Base-by-base conservation (phyloP, 1,139 yeast species). In the Lodderomyces orthopsilosis region DNA sequence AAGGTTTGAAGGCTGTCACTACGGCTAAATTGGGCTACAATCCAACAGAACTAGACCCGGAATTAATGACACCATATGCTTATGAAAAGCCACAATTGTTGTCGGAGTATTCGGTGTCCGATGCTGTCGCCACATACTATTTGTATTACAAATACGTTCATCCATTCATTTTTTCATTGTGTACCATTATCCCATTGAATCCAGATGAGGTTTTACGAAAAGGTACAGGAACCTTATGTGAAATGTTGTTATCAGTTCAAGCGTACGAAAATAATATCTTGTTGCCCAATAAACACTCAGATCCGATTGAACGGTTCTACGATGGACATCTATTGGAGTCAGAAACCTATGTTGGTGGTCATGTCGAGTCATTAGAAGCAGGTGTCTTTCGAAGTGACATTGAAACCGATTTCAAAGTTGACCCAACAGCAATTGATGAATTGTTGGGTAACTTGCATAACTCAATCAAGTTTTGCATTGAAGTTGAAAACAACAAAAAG, bases 331-430 rank as follows among this genome's bases (percentile, higher is more conserved):
- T 94, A 43, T 63, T 94, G 32, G 98, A 91, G 57, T 85, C 96
- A 1, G 99, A 94, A 64, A 94, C 99, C 0, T 94, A 94, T 60
- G 98, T 94, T 17, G 99, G 99, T 50, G 99, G 99, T 2, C 98
- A 94, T 56, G 99, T 94, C 33, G 98, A 94, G 64, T 87, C 97
- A 2, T 67, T 94, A 45, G 98, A 94, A 62, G 97, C 98, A 5
- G 99, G 99, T 45, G 98, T 94, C 1, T 94, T 94, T 59, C 72
- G 98, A 55, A 85, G 95, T 47, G 99, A 94, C 60, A 74, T 93
- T 36, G 78, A 84, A 2, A 80, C 77, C 38, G 79, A 85, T 35
- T 94, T 94, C 63, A 78, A 75, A 36, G 72, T 94, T 26, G 97
- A 91, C 55, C 81, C 96, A 0, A 69, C 81, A 0, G 96, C 91